Conservation (phyloP, 2,329 filamentous ascomycete genomes). For the Pseudogymnoascus pannorum region DNA sequence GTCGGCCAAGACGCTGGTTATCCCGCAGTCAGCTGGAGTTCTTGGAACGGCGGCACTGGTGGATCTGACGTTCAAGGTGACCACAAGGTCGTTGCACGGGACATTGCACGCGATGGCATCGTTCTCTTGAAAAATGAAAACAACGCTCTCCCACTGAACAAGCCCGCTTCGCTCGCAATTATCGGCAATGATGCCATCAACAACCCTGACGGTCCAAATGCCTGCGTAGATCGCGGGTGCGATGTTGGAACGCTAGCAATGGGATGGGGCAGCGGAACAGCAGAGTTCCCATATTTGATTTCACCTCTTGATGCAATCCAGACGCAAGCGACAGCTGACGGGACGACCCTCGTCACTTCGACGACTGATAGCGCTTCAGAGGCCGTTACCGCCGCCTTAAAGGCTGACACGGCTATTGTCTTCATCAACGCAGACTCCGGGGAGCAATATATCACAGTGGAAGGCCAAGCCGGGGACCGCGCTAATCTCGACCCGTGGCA, state of each 20-base stretch:
- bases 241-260: slow-evolving; percentile 56
- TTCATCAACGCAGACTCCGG: slow-evolving; percentile 63
- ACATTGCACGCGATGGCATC: slow-evolving; percentile 48
- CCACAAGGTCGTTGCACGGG: slow-evolving; percentile 55
- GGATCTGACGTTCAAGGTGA: slow-evolving; percentile 45
- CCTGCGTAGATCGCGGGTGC: slow-evolving; percentile 54
- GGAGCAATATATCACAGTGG: slow-evolving; percentile 51
- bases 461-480: slow-evolving; percentile 42
- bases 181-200: slow-evolving; percentile 57
- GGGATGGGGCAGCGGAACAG: slow-evolving; percentile 41
- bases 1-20: slow-evolving; percentile 40
- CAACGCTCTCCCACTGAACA: slow-evolving; percentile 48
- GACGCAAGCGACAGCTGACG: slow-evolving; percentile 45
- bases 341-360: slow-evolving; percentile 45
- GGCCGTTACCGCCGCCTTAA: slow-evolving; percentile 20
- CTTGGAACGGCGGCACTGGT: slow-evolving; percentile 23
- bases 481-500: slow-evolving; percentile 62
- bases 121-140: slow-evolving; percentile 62
- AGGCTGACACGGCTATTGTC: slow-evolving; percentile 58
- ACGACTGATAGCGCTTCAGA: slow-evolving; percentile 40
- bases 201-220: slow-evolving; percentile 55
- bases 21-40: slow-evolving; percentile 44
- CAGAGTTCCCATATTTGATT: slow-evolving; percentile 43
- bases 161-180: slow-evolving; percentile 46
- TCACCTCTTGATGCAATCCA: slow-evolving; percentile 60